Evolutionary conservation across 2,329 filamentous ascomycete species (phyloP).

Genomic region (Fusarium albosuccineum): DNA sequence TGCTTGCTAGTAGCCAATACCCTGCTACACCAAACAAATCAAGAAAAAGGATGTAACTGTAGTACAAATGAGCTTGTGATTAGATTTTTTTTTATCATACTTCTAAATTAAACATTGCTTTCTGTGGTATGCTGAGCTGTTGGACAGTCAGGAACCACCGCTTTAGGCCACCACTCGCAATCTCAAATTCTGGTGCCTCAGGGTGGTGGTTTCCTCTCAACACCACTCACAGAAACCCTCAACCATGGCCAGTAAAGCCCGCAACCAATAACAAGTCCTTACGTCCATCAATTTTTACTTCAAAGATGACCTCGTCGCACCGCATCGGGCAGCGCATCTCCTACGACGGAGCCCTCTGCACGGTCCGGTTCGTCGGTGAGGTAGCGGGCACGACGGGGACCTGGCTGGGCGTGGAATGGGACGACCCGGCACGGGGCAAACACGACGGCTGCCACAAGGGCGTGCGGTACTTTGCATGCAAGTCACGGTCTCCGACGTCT

Average conservation of each 20-base stretch:
- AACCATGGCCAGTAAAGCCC: constrained; percentile 7
- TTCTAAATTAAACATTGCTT: no score
- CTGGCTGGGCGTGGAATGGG: constrained; percentile 98
- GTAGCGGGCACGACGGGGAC: constrained; percentile 81
- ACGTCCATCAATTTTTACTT: background rate
- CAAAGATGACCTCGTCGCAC: constrained; percentile 54
- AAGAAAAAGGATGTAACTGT: background rate
- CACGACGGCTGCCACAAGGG: constrained; percentile 88
- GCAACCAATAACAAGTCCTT: background rate
- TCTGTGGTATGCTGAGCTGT: constrained; percentile 62
- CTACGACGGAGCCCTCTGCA: constrained; percentile 82
- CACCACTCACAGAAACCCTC: background rate
- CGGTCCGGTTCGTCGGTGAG: constrained; percentile 83
- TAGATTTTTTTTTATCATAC: no score
- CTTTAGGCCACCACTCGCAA: background rate
- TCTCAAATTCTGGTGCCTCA: constrained; percentile 39
- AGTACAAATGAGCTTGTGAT: no score
- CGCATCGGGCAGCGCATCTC: constrained; percentile 82
- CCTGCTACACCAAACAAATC: background rate
- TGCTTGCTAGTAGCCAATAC: no score
- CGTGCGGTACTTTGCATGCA: constrained; percentile 84
- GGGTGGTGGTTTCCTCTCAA: constrained; percentile 2
- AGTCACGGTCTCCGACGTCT: constrained; percentile 74
- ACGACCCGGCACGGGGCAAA: constrained; percentile 87
- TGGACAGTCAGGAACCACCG: constrained; percentile 49